Base-by-base conservation (phyloP, 208 protist species). In the Acanthamoeba lenticulata region DNA sequence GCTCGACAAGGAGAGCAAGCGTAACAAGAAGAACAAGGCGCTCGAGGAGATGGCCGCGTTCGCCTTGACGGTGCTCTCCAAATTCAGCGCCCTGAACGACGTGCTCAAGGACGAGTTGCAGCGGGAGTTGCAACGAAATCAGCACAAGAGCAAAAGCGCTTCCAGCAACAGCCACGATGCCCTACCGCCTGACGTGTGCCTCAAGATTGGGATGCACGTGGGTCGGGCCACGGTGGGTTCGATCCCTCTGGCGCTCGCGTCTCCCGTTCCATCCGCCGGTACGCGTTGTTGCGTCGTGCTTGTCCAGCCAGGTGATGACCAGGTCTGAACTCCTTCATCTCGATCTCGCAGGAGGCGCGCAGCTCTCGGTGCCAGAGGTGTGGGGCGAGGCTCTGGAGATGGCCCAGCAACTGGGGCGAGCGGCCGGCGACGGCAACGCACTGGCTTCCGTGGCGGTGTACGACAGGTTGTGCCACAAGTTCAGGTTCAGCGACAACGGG, bases 1-100 rank as follows among this genome's bases (percentile, higher is more conserved):
- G 45, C n/a, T 89, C 4, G 81, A 89, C 47, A 49, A 89, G 52
- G 81, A 89, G 45, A 40, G 81, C 32, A 89, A 49, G 44, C 44
- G 81, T 6, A 89, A 89, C 44, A 89, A n/a, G n/a, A 55, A 89
- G 44, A 89, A 89, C 81, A 89, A 89, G 81, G 81, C 81, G 21
- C 52, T 89, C 47, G 81, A 89, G 81, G 81, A 89, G 81, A 89
- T 89, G 81, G 81, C 81, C 5, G 81, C 81, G 24, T 89, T 89
- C 52, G 81, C 81, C 42, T 6, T 89, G 13, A 89, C 47, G 21
- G 44, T 89, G 24, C 81, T 60, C 15, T 89, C 81, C 44, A 89
- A 89, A 40, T 89, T 89, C 44, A 89, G 15, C 67, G 67, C 36
- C n/a, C 36, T 79, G 6, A 79, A 7, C 7, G 34, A 44, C 15